A percentile compares a stretch with the other conserved stretches of the same genome.
Conservation (phyloP, 805 yeast species). For the Trichomonascus vanleenenianus region DNA sequence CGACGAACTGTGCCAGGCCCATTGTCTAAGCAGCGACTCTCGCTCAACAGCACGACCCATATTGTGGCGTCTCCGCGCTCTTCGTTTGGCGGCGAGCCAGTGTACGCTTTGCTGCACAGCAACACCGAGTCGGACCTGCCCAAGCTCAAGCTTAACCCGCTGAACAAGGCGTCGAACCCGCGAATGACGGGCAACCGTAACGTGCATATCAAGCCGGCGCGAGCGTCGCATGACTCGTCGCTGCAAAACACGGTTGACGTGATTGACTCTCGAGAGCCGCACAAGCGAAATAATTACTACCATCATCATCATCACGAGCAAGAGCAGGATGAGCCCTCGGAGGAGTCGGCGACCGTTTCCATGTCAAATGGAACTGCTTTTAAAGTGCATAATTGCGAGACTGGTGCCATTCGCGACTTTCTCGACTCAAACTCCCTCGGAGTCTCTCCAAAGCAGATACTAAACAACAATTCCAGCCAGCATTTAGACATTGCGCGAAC, state of each 20-base stretch:
- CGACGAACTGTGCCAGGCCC: slow-evolving; percentile 42
- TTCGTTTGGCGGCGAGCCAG: neutral
- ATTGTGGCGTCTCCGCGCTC: slow-evolving; percentile 5
- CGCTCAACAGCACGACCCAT: neutral
- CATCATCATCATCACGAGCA: no score
- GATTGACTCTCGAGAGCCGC: no score
- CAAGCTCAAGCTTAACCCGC: slow-evolving; percentile 37
- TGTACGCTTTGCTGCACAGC: neutral
- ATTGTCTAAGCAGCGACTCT: slow-evolving; percentile 13
- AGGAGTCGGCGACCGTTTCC: neutral
- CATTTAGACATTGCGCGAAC: neutral
- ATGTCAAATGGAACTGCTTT: neutral
- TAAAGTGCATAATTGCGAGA: neutral
- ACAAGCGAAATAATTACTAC: no score
- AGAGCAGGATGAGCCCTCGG: no score
- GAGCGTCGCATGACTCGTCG: neutral
- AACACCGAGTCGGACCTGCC: slow-evolving; percentile 6
- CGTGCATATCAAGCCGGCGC: slow-evolving; percentile 49
- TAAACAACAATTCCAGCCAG: no score
- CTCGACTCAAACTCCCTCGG: neutral
- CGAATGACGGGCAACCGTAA: slow-evolving; percentile 51
- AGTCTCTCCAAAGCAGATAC: no score
- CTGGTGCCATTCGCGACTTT: neutral
- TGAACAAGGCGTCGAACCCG: slow-evolving; percentile 65
- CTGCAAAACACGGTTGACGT: no score